These are phyloP conservation scores for Dactylella cylindrospora DNA, from an alignment of 2,329 filamentous ascomycete species.

Conservation along the genomic window DNA sequence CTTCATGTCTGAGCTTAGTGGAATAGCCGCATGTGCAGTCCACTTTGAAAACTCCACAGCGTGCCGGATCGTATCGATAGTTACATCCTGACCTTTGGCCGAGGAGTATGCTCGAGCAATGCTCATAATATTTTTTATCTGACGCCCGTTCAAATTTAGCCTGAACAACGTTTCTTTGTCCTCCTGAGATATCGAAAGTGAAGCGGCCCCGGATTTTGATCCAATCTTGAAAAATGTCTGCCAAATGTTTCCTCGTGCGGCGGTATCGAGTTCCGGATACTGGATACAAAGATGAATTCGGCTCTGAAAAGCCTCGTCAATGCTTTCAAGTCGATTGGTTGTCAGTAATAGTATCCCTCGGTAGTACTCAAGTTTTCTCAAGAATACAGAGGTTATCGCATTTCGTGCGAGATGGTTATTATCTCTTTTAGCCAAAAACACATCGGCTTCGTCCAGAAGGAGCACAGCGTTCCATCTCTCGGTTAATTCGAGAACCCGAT, in stretches of 20 bases:
- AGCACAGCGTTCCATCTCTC: conserved; percentile 70
- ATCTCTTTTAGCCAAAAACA: not conserved
- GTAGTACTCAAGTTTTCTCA: not conserved
- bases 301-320: conserved; percentile 50
- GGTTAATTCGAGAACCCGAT: conserved; percentile 82
- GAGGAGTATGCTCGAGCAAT: not conserved
- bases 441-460: not conserved
- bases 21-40: too few species aligned
- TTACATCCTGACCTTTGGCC: not conserved
- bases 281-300: not conserved
- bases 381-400: not conserved
- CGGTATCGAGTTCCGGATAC: not conserved
- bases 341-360: not conserved
- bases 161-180: conserved; percentile 68
- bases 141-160: conserved; percentile 68
- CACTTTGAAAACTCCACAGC: not conserved
- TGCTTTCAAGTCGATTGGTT: not conserved
- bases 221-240: conserved; percentile 54
- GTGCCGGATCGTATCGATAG: not conserved
- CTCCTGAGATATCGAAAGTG: not conserved
- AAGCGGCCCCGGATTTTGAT: not conserved
- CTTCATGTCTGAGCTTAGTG: too few species aligned
- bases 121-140: conserved; percentile 56
- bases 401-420: not conserved
- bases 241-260: not conserved